Conservation (phyloP, 768 basidiomycete genomes). For the Holtermanniella nyarrowii region DNA sequence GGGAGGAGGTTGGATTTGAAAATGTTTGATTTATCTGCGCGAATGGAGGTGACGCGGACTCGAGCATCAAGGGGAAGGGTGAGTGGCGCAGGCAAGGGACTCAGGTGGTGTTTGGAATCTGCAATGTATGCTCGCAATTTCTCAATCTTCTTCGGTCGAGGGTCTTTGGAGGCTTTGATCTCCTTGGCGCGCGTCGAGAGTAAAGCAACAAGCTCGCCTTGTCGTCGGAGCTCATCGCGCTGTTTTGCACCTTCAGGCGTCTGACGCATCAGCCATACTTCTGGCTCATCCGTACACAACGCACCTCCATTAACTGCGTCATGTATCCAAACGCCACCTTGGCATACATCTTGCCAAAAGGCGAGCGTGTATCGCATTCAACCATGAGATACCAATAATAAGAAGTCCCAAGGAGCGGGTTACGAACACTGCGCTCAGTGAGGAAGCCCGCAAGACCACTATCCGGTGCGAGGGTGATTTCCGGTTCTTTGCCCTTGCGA, state of each 20-base stretch:
- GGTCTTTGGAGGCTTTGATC: conserved; percentile 78
- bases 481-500: conserved; percentile 2
- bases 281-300: not conserved
- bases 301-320: conserved; percentile 74
- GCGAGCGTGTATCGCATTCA: conserved; percentile 68
- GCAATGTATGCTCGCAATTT: conserved; percentile 74
- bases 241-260: conserved; percentile 59
- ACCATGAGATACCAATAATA: conserved; percentile 98
- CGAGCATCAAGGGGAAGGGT: conserved; percentile 87
- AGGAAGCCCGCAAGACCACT: conserved; percentile 89
- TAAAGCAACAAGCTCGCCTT: conserved; percentile 77
- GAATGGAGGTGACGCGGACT: conserved; percentile 72
- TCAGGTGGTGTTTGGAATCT: conserved; percentile 76
- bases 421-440: conserved; percentile 70
- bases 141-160: conserved; percentile 93
- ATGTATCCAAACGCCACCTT: conserved; percentile 83
- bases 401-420: conserved; percentile 75
- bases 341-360: conserved; percentile 81
- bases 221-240: conserved; percentile 77
- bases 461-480: conserved; percentile 52
- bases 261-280: conserved; percentile 46
- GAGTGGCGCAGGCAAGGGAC: conserved; percentile 57
- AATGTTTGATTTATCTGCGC: conserved; percentile 81
- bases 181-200: conserved; percentile 79
- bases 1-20: conserved; percentile 97